Conservation (phyloP, 768 basidiomycete species). For the Hygrophoropsis aurantiaca region DNA sequence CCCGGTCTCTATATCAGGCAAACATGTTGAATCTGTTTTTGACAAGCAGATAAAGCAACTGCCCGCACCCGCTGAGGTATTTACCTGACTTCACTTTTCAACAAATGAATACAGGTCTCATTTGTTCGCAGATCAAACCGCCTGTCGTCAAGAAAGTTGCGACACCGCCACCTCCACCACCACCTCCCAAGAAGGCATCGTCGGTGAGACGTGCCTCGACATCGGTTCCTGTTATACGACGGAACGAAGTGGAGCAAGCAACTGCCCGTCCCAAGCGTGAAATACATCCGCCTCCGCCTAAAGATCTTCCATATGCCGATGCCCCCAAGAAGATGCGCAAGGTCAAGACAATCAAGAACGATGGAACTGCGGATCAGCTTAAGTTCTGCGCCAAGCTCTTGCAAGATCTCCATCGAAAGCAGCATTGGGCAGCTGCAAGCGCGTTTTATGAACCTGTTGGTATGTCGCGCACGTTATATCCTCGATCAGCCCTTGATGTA, state of each 20-base stretch:
- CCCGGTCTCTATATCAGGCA: constrained; percentile 73
- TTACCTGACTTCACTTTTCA: too few relatives aligned
- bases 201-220: constrained; percentile 71
- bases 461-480: constrained; percentile 39
- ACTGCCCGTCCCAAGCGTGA: constrained; percentile 92
- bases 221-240: constrained; percentile 79
- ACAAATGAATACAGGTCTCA: constrained; percentile 17
- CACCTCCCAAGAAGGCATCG: constrained; percentile 31
- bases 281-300: constrained; percentile 93
- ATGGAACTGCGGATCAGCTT: constrained; percentile 78
- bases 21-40: constrained; percentile 78
- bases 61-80: constrained; percentile 75
- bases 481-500: neutral
- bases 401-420: constrained; percentile 75
- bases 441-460: constrained; percentile 96
- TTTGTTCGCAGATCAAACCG: constrained; percentile 36
- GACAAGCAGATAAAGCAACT: constrained; percentile 87
- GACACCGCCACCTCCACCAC: constrained; percentile 42
- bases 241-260: constrained; percentile 58
- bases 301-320: constrained; percentile 85
- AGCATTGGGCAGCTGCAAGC: constrained; percentile 66
- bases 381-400: constrained; percentile 79
- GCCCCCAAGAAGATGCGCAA: constrained; percentile 68
- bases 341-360: constrained; percentile 57
- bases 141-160: constrained; percentile 42